Base-by-base conservation (phyloP, 2,329 filamentous ascomycete genomes). In the Trichoderma harzianum region DNA sequence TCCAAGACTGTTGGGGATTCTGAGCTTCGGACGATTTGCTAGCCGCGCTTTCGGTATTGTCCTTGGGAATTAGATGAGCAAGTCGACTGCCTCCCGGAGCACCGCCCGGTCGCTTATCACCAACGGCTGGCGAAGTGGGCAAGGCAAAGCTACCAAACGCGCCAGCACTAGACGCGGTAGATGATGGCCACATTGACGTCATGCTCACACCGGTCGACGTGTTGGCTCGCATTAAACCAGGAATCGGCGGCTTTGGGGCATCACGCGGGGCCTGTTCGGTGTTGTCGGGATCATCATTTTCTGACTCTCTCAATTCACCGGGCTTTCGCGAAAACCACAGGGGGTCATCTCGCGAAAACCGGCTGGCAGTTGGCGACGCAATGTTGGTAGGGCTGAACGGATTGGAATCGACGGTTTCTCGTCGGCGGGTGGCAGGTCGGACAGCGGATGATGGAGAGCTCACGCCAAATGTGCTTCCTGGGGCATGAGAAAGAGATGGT, bases 101-200 rank as follows among this genome's bases (percentile, higher is more conserved):
- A 78, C 88, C 91, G 32, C 90, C 91, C 77, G 92, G 88, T 11
- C 93, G 90, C 83, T 96, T 97, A 69, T 97, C 93, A 5, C 86
- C 84, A 34, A 89, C 85, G 7, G 87, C 82, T 21, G 88, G 84
- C 39, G 87, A 85, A 34, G 88, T 81, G 62, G 83, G 82, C 67
- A 97, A 81, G n/a, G 92, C 91, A 80, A 98, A 98, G 77, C 91
- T 96, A 12, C 95, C 95, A 82, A 99, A 99, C 26, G 91, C 91
- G 5, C 95, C 94, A 7, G 91, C 87, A 76, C 93, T 89, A 57
- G 91, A 87, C 64, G 85, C 86, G 69, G 89, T 88, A 16, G 88
- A 80, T 5, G 81, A 76, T 24, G 81, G 79, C 82, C 82, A 84
- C 10, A 82, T 86, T 16, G 79, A 77, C 26, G 83, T 84, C 74